Evolutionary conservation across 129 eudicot genomes (phyloP).

Genomic region (Saussurea involucrata): DNA sequence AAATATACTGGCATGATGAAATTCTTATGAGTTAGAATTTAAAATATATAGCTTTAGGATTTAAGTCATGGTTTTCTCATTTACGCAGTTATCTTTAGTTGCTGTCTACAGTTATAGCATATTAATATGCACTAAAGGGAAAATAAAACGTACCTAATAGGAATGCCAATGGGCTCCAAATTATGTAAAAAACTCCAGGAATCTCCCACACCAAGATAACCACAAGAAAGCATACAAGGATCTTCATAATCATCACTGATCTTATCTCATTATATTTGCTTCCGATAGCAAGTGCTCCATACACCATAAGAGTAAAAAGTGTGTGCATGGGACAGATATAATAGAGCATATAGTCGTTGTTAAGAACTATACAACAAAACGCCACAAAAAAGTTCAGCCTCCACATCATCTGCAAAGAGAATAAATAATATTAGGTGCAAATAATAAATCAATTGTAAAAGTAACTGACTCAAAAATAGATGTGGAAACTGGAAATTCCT

Average conservation of each 20-base stretch:
- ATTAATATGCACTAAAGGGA: neutral
- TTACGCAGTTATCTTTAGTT: neutral
- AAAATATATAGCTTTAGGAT: neutral
- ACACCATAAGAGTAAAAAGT: slow-evolving; percentile 88
- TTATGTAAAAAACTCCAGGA: slow-evolving; percentile 79
- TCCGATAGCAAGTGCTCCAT: slow-evolving; percentile 93
- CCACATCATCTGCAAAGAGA: slow-evolving; percentile 95
- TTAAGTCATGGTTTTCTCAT: slow-evolving; percentile 3
- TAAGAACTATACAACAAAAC: slow-evolving; percentile 78
- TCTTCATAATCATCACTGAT: slow-evolving; percentile 73
- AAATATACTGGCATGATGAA: neutral
- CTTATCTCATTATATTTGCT: slow-evolving; percentile 78
- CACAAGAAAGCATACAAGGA: slow-evolving; percentile 63
- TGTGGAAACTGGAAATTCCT: neutral
- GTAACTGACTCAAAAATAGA: neutral
- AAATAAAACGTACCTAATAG: slow-evolving; percentile 49
- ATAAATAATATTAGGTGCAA: slow-evolving; percentile 13
- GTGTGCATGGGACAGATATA: slow-evolving; percentile 98
- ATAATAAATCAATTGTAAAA: neutral
- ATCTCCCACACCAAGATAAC: slow-evolving; percentile 87
- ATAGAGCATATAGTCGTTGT: slow-evolving; percentile 89
- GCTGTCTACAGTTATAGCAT: neutral
- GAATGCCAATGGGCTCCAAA: slow-evolving; percentile 76
- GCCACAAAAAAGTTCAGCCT: slow-evolving; percentile 91
- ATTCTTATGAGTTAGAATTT: neutral